Evolutionary conservation across 768 basidiomycete genomes (phyloP).

Genomic region (Panaeolus papilionaceus): DNA sequence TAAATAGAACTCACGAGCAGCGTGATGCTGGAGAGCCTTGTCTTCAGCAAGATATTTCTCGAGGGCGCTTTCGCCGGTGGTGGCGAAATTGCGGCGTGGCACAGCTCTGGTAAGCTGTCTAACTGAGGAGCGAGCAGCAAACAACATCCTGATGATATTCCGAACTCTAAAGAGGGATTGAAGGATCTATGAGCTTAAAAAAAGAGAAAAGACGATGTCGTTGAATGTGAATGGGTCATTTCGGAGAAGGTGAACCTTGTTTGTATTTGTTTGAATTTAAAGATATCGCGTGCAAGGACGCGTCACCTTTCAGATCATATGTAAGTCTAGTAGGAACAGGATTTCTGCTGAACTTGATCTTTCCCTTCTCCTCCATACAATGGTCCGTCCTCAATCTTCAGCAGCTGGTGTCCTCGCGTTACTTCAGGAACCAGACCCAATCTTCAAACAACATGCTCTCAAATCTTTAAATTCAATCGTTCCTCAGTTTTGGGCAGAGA

Average conservation of each 20-base stretch:
- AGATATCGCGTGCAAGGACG: constrained; percentile 44
- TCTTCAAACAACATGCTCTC: constrained; percentile 93
- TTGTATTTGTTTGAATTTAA: constrained; percentile 36
- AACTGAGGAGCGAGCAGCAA: constrained; percentile 53
- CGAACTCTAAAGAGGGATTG: constrained; percentile 18
- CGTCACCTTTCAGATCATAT: constrained; percentile 44
- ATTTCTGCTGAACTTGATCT: constrained; percentile 28
- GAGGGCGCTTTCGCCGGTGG: constrained; percentile 34
- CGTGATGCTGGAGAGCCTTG: constrained; percentile 68
- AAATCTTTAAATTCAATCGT: constrained; percentile 82
- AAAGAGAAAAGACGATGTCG: constrained; percentile 18
- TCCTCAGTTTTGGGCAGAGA: constrained; percentile 98
- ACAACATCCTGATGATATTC: constrained; percentile 47
- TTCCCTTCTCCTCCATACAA: constrained; percentile 37
- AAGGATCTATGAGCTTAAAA: constrained; percentile 17
- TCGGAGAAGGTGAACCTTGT: constrained; percentile 40
- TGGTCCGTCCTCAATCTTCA: constrained; percentile 82
- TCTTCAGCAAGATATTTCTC: constrained; percentile 56
- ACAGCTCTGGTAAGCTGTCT: constrained; percentile 54
- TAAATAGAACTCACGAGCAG: constrained; percentile 51
- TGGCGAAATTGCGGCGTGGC: constrained; percentile 42
- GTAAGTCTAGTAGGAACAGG: constrained; percentile 17
- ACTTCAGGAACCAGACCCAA: constrained; percentile 84
- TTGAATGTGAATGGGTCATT: constrained; percentile 35
- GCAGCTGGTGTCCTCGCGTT: constrained; percentile 92